Percentiles rank a stretch among this genome's conserved stretches.
Evolutionary conservation across 805 yeast species (phyloP).

Genomic region (Candida palmyrensis): DNA sequence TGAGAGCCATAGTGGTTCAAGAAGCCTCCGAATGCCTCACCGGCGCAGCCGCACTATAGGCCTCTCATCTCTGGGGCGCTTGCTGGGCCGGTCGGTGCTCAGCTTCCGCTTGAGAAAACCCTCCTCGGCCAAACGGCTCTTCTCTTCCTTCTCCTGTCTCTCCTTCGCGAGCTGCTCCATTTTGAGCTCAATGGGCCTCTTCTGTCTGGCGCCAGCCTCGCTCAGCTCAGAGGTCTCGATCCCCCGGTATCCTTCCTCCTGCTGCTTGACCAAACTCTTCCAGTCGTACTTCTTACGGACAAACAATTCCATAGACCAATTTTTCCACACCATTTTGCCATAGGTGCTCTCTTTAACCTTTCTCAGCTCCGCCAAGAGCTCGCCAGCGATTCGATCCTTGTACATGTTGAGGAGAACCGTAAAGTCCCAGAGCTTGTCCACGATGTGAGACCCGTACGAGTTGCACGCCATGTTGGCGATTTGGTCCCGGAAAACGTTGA

Average conservation of each 20-base stretch:
- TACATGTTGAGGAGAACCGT: conserved; percentile 73
- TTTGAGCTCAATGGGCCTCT: conserved; percentile 38
- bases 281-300: conserved; percentile 74
- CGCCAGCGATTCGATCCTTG: conserved; percentile 79
- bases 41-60: not conserved
- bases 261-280: conserved; percentile 57
- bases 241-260: conserved; percentile 28
- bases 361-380: conserved; percentile 52
- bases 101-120: conserved; percentile 13
- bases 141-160: conserved; percentile 22
- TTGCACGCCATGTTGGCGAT: conserved; percentile 66
- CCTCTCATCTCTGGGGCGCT: not conserved
- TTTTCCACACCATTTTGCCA: conserved; percentile 91
- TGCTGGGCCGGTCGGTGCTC: too few relatives aligned
- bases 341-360: conserved; percentile 79
- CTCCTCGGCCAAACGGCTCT: conserved; percentile 15
- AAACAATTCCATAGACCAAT: conserved; percentile 86
- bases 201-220: conserved; percentile 13
- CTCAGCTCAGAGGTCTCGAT: conserved; percentile 11
- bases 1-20: too few relatives aligned
- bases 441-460: conserved; percentile 87
- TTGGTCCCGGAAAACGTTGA: conserved; percentile 56
- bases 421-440: conserved; percentile 80
- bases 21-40: too few relatives aligned
- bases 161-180: conserved; percentile 32